Percentiles rank a stretch among this genome's conserved stretches.
These are phyloP conservation scores for Boletus semigastroideus DNA, from an alignment of 1,284 basidiomycete species.

Conservation along the genomic window DNA sequence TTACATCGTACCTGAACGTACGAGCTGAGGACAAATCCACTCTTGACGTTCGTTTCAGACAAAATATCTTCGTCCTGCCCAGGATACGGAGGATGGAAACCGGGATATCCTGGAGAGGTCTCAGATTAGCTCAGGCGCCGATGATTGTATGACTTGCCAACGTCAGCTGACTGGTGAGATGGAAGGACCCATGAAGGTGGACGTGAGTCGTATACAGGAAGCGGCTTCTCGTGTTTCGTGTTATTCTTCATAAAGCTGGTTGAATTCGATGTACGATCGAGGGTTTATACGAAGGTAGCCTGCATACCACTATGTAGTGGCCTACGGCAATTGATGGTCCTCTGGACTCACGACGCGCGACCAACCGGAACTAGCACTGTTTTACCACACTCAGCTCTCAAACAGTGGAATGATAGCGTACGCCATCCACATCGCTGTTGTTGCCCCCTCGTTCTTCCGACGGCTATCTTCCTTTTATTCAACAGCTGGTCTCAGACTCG, in stretches of 20 bases:
- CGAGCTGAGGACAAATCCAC: constrained; percentile 65
- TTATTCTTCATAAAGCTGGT: constrained; percentile 20
- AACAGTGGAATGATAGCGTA: too few relatives aligned
- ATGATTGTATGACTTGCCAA: constrained; percentile 45
- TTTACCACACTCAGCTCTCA: too few relatives aligned
- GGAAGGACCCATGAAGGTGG: constrained; percentile 73
- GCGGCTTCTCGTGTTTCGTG: constrained; percentile 32
- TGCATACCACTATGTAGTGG: too few relatives aligned
- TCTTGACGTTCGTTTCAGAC: constrained; percentile 75
- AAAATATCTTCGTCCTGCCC: constrained; percentile 86
- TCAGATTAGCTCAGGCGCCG: constrained; percentile 1
- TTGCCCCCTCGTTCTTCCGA: too few relatives aligned
- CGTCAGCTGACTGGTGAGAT: constrained; percentile 61
- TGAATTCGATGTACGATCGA: background rate
- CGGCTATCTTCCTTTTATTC: too few relatives aligned
- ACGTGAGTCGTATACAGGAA: constrained; percentile 57
- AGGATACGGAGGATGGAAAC: constrained; percentile 82
- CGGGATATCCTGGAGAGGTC: constrained; percentile 65
- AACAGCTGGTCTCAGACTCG: too few relatives aligned
- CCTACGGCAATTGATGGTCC: too few relatives aligned
- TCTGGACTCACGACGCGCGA: too few relatives aligned
- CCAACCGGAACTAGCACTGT: too few relatives aligned
- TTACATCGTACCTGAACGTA: constrained; percentile 54
- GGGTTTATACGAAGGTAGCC: too few relatives aligned
- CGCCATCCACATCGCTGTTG: too few relatives aligned